Evolutionary conservation across 2,329 filamentous ascomycete genomes (phyloP).

Genomic region (Endothia cerciana): DNA sequence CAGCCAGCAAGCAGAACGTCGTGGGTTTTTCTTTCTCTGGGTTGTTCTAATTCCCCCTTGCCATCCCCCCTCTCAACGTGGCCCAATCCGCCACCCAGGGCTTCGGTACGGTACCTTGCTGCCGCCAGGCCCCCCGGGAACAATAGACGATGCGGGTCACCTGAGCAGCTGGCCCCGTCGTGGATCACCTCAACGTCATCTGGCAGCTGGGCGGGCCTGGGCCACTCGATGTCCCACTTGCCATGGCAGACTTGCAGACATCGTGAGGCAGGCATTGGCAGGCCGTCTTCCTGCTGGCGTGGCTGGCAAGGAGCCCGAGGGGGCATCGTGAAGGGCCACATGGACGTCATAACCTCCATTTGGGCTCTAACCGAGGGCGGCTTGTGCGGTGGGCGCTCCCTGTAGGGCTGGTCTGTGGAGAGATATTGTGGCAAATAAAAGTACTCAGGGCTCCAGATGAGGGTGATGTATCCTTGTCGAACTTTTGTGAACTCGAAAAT

Average conservation of each 20-base stretch:
- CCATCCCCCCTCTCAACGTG: constrained; percentile 1
- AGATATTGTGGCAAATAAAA: not conserved
- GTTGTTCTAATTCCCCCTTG: not conserved
- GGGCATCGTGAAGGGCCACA: not conserved
- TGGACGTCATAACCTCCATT: not conserved
- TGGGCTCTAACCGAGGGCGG: not conserved
- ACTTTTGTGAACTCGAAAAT: not conserved
- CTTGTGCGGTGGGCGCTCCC: not conserved
- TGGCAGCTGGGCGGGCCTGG: constrained; percentile 13
- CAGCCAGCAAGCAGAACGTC: not conserved
- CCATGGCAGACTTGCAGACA: constrained; percentile 7
- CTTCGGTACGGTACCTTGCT: constrained; percentile 9
- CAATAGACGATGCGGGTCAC: constrained; percentile 9
- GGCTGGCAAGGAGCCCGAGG: not conserved
- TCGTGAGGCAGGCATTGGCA: constrained; percentile 2
- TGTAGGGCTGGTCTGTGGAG: constrained; percentile 6
- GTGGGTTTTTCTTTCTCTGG: not conserved
- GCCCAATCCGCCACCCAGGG: not conserved
- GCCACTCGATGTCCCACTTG: not conserved
- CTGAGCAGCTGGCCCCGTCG: not conserved
- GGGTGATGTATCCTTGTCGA: not conserved
- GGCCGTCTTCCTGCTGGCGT: not conserved
- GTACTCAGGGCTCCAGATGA: not conserved
- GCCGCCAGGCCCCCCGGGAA: constrained; percentile 2
- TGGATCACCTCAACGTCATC: constrained; percentile 16